Evolutionary conservation across 495 filamentous ascomycete species (phyloP), one percentile per base, ranked within the genome.

Genomic region (Usnea hakonensis): DNA sequence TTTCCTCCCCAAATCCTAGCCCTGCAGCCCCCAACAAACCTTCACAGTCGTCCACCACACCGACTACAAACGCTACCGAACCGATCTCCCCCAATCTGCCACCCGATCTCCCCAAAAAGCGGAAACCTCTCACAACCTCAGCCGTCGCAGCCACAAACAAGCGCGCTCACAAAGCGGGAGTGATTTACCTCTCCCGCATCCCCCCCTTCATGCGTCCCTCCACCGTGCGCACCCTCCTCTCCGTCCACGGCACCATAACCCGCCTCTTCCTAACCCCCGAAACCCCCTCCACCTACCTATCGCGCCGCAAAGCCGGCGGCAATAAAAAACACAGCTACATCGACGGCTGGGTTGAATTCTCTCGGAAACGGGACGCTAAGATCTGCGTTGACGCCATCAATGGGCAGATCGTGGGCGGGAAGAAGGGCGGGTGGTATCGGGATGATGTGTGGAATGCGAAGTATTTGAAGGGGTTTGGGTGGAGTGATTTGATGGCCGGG

Each of bases 301-400:
- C 73, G 35, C 84, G 89, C 17, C 73, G 89, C 10, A 77, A 79
- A 32, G 79, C 76, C 43, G 87, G 89, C n/a, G 87, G 89, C 30
- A 97, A 96, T 73, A 94, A 93, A 73, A 92, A 95, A 70, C 84
- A 88, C 62, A 83, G 79, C 19, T 98, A 88, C 73, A 86, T 85
- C 8, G 95, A 97, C 70, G 94, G 94, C 2, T 98, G 94, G 94
- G 85, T 97, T 21, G 94, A 98, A 69, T 96, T 95, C 68, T 72
- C 81, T 28, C 77, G 79, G 35, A 86, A 89, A 70, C 85, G 84
- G 67, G 86, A 89, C 43, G 95, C 94, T 5, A 95, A 95, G 70
- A 73, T 85, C 13, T 89, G 82, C 8, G 91, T 87, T n/a, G 91
- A 95, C 69, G 81, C 88, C 3, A 73, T 97, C 38, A 97, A 97